Evolutionary conservation across 1,139 yeast genomes (phyloP).

Genomic region (Yamadazyma conglobata): DNA sequence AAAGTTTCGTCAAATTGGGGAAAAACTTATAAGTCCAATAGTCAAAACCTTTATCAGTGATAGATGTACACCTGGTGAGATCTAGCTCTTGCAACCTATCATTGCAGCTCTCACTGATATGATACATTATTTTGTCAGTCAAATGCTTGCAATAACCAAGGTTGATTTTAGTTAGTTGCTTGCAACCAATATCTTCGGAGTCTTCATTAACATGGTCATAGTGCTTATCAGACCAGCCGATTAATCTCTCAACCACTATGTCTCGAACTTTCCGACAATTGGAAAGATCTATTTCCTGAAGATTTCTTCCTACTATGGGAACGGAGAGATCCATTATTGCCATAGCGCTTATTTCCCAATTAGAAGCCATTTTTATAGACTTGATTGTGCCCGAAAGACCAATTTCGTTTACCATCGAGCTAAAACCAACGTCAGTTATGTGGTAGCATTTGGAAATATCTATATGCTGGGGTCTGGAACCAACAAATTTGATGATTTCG

Average conservation of each 20-base stretch:
- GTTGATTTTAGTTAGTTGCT: conserved; percentile 48
- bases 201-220: conserved; percentile 6
- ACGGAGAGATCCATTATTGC: conserved; percentile 75
- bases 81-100: conserved; percentile 55
- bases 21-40: conserved; percentile 59
- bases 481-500: conserved; percentile 65
- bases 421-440: conserved; percentile 70
- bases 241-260: conserved; percentile 60
- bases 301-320: conserved; percentile 56
- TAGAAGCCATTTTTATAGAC: conserved; percentile 58
- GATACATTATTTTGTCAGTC: conserved; percentile 64
- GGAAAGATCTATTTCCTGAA: conserved; percentile 61
- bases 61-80: conserved; percentile 71
- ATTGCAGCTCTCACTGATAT: conserved; percentile 57
- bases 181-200: conserved; percentile 49
- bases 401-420: conserved; percentile 64
- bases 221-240: conserved; percentile 46
- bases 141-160: conserved; percentile 72
- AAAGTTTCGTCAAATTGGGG: conserved; percentile 48
- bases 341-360: conserved; percentile 78
- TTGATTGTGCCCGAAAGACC: conserved; percentile 62
- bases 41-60: conserved; percentile 70
- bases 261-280: conserved; percentile 75
- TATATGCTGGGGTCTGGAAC: conserved; percentile 58
- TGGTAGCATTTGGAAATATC: conserved; percentile 74